Conservation (phyloP, 2,329 filamentous ascomycete genomes). For the Byssochlamys sp. region DNA sequence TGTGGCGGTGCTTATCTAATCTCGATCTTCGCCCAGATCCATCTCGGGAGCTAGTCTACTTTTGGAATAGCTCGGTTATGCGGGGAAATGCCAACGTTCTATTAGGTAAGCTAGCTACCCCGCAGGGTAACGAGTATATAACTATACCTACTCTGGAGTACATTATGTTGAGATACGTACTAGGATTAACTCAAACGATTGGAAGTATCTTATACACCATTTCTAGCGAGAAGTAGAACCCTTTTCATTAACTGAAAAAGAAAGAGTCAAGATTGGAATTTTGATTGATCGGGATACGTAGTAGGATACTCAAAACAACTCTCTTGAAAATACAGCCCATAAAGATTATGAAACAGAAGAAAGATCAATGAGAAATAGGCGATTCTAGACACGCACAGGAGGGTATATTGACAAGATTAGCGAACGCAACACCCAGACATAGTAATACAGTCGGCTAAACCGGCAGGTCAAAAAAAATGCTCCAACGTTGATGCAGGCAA, state of each 20-base stretch:
- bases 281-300: neutral
- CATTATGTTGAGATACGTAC: too few relatives aligned
- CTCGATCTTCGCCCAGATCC: neutral
- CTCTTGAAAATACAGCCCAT: neutral
- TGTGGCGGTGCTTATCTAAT: slow-evolving; percentile 5
- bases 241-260: neutral
- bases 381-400: neutral
- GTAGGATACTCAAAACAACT: neutral
- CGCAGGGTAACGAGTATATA: neutral
- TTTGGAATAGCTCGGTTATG: neutral
- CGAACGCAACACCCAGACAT: neutral
- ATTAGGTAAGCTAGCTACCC: neutral
- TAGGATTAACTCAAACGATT: neutral
- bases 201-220: neutral
- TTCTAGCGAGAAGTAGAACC: neutral
- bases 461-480: neutral
- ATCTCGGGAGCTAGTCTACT: neutral
- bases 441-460: neutral
- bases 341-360: neutral
- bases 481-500: neutral
- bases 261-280: neutral
- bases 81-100: neutral
- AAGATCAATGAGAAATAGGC: neutral
- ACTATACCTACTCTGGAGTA: neutral
- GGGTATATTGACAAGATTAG: neutral